These are phyloP conservation scores for Candida odintsovae DNA, from an alignment of 805 yeast genomes.

Conservation along the genomic window DNA sequence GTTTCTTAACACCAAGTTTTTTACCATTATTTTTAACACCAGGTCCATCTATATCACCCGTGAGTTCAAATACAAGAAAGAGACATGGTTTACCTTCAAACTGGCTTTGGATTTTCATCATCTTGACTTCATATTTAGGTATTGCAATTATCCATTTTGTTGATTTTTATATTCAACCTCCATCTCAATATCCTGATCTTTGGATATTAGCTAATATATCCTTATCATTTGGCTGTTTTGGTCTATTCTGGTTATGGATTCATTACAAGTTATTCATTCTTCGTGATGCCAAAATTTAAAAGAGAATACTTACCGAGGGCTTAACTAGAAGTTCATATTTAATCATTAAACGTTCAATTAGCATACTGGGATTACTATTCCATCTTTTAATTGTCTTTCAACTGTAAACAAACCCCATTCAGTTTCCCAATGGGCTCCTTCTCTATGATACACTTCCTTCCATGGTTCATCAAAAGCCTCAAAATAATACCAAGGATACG, in stretches of 20 bases:
- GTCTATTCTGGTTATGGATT: conserved; percentile 78
- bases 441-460: conserved; percentile 49
- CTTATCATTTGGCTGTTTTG: conserved; percentile 71
- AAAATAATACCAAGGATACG: conserved; percentile 50
- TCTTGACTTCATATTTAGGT: conserved; percentile 46
- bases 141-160: conserved; percentile 46
- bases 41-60: conserved; percentile 35
- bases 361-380: conserved; percentile 33
- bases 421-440: conserved; percentile 53
- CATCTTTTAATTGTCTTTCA: conserved; percentile 41
- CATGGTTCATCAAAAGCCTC: conserved; percentile 75
- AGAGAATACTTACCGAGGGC: not conserved
- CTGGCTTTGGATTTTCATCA: conserved; percentile 43
- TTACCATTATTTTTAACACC: conserved; percentile 37
- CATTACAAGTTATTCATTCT: conserved; percentile 42
- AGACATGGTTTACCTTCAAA: conserved; percentile 43
- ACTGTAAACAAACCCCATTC: conserved; percentile 63
- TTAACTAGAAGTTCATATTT: not conserved
- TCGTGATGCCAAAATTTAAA: conserved; percentile 1
- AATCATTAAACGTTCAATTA: not conserved
- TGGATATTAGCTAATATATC: conserved; percentile 77
- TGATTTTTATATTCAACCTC: conserved; percentile 49
- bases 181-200: conserved; percentile 67
- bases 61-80: conserved; percentile 28
- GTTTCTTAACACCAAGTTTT: conserved; percentile 43